Conservation (phyloP, 805 yeast genomes). For the Kregervanrija delftensis region DNA sequence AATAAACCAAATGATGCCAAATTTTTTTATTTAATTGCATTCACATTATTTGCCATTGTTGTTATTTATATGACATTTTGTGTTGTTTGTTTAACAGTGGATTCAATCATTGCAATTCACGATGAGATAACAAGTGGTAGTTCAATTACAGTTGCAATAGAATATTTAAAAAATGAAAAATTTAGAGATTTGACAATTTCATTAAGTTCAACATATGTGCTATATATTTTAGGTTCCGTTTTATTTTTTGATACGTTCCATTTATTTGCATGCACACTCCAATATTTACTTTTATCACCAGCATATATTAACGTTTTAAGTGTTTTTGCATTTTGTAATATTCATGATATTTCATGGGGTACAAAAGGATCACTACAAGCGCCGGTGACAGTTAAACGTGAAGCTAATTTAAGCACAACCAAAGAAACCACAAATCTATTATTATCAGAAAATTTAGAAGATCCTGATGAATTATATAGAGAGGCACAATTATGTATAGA, state of each 20-base stretch:
- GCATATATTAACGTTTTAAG: slow-evolving; percentile 84
- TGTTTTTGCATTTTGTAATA: slow-evolving; percentile 90
- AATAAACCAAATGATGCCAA: slow-evolving; percentile 89
- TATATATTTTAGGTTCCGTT: slow-evolving; percentile 70
- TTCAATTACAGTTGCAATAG: slow-evolving; percentile 26
- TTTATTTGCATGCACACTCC: slow-evolving; percentile 76
- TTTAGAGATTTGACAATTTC: slow-evolving; percentile 84
- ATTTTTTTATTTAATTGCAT: slow-evolving; percentile 61
- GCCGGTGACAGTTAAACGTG: slow-evolving; percentile 54
- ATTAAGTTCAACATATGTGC: slow-evolving; percentile 70
- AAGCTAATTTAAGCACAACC: slow-evolving; percentile 26
- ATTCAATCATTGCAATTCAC: slow-evolving; percentile 51
- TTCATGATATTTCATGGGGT: slow-evolving; percentile 96
- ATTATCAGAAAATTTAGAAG: slow-evolving; percentile 24
- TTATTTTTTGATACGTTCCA: slow-evolving; percentile 87
- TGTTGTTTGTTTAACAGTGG: slow-evolving; percentile 61
- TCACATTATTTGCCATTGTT: slow-evolving; percentile 68
- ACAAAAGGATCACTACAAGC: slow-evolving; percentile 72
- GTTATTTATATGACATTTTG: slow-evolving; percentile 78
- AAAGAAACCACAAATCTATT: slow-evolving; percentile 13
- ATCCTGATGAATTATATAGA: slow-evolving; percentile 24
- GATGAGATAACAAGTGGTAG: slow-evolving; percentile 26
- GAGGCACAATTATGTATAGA: slow-evolving; percentile 20
- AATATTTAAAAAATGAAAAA: slow-evolving; percentile 55
- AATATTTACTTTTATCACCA: slow-evolving; percentile 77